Conservation (phyloP, 169 alveolate species). For the Cryptosporidium sp. region DNA sequence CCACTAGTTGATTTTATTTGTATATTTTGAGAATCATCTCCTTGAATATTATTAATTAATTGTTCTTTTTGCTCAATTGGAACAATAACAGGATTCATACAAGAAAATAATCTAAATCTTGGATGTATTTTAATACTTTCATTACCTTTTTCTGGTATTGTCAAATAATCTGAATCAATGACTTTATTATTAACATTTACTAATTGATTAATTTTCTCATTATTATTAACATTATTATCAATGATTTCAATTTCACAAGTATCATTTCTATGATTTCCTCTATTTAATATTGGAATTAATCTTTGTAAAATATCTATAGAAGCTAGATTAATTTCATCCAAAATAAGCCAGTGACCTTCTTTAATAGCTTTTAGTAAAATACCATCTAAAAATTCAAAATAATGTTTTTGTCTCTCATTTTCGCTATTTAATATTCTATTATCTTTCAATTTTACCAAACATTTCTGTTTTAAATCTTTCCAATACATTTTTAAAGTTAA, state of each 20-base stretch:
- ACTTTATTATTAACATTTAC: background rate
- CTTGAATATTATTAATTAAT: constrained; percentile 73
- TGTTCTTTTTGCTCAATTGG: constrained; percentile 78
- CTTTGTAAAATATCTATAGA: constrained; percentile 96
- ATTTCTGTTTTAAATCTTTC: constrained; percentile 11
- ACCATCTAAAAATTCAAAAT: constrained; percentile 96
- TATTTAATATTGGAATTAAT: constrained; percentile 86
- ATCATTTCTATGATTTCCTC: constrained; percentile 46
- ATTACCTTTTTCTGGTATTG: constrained; percentile 88
- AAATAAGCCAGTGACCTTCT: constrained; percentile 98
- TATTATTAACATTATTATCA: constrained; percentile 1
- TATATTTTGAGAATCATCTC: constrained; percentile 84
- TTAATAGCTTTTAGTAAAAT: constrained; percentile 94
- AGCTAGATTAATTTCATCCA: constrained; percentile 99
- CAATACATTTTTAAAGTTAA: constrained; percentile 21
- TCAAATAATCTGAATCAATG: constrained; percentile 65
- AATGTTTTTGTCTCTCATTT: background rate
- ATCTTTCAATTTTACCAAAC: constrained; percentile 13
- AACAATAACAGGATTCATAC: constrained; percentile 98
- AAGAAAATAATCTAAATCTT: constrained; percentile 96
- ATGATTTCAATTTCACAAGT: constrained; percentile 23
- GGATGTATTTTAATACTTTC: constrained; percentile 90
- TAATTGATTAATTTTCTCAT: background rate
- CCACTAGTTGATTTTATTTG: constrained; percentile 93
- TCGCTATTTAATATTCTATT: constrained; percentile 14